phyloP scores from a whole-genome alignment of 208 protist genomes.

The Angomonas ambiguus region DNA sequence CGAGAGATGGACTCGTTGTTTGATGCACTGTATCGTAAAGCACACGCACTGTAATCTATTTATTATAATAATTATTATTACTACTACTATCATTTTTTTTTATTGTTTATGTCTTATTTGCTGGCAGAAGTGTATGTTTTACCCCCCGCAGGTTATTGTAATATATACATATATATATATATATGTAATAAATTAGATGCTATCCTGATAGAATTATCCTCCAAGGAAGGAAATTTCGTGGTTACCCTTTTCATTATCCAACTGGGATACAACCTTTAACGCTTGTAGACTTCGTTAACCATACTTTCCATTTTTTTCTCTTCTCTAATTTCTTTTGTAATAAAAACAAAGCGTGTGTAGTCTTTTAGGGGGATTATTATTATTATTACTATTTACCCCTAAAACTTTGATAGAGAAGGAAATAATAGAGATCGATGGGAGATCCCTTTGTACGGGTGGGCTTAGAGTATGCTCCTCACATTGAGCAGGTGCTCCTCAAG shows the following conservation, averaged over 20 bases:
- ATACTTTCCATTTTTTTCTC: background rate
- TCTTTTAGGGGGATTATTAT: background rate
- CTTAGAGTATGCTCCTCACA: constrained; percentile 75
- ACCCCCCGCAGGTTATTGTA: too few relatives aligned
- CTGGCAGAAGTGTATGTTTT: too few relatives aligned
- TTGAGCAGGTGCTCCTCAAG: constrained; percentile 78
- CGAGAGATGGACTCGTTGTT: constrained; percentile 6
- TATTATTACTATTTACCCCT: constrained; percentile 7
- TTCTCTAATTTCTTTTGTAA: background rate
- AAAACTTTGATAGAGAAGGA: background rate
- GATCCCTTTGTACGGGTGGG: constrained; percentile 86
- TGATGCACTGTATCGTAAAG: constrained; percentile 11
- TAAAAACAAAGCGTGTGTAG: too few relatives aligned
- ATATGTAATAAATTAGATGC: too few relatives aligned
- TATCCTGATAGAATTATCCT: too few relatives aligned
- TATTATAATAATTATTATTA: background rate
- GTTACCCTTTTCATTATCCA: too few relatives aligned
- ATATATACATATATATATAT: too few relatives aligned
- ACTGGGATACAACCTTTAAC: too few relatives aligned
- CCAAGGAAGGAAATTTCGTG: too few relatives aligned
- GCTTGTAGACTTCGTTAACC: background rate
- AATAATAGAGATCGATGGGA: constrained; percentile 44
- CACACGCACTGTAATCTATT: background rate
- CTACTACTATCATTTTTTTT: constrained; percentile 8
- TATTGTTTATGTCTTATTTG: constrained; percentile 13